A percentile compares a stretch with the other conserved stretches of the same genome.
phyloP scores from a whole-genome alignment of 495 filamentous ascomycete species.

The Lindgomyces ingoldianus region DNA sequence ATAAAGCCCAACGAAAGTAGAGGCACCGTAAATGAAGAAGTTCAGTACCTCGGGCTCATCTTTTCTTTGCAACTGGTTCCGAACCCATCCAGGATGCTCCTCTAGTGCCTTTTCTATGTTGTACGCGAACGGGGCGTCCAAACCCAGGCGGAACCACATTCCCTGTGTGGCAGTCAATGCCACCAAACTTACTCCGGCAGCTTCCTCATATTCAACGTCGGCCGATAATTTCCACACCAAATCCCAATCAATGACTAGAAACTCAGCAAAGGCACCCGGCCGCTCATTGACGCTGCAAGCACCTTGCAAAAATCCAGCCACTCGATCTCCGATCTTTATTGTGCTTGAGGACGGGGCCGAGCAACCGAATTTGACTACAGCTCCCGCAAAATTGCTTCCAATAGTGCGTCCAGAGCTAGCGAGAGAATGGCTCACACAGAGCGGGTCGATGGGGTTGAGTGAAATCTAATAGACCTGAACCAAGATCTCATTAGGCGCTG shows the following conservation, averaged over 20 bases:
- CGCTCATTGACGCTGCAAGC: conserved; percentile 45
- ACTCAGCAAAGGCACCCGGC: conserved; percentile 51
- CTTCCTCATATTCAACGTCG: conserved; percentile 37
- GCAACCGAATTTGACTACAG: conserved; percentile 36
- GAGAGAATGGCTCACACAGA: conserved; percentile 43
- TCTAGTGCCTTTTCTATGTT: conserved; percentile 10
- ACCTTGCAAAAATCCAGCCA: conserved; percentile 43
- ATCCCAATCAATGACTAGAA: conserved; percentile 39
- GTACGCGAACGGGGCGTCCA: conserved; percentile 41
- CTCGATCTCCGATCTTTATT: conserved; percentile 34
- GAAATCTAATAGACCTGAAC: conserved; percentile 35
- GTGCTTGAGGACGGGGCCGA: conserved; percentile 10
- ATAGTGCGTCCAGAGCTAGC: conserved; percentile 41
- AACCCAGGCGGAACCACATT: conserved; percentile 43
- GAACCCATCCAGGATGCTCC: conserved; percentile 16
- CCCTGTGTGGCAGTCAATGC: conserved; percentile 43
- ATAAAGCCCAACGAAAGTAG: conserved; percentile 48
- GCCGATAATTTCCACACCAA: conserved; percentile 46
- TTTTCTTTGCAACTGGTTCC: background rate
- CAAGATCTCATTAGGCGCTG: conserved; percentile 28
- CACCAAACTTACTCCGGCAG: conserved; percentile 43
- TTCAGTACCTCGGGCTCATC: background rate
- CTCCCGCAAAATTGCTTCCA: conserved; percentile 53
- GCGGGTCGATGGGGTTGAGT: conserved; percentile 45
- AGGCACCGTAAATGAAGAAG: conserved; percentile 49